A percentile compares a stretch with the other conserved stretches of the same genome.
Conservation (phyloP, 2,329 filamentous ascomycete genomes). For the Aspergillus ibericus region DNA sequence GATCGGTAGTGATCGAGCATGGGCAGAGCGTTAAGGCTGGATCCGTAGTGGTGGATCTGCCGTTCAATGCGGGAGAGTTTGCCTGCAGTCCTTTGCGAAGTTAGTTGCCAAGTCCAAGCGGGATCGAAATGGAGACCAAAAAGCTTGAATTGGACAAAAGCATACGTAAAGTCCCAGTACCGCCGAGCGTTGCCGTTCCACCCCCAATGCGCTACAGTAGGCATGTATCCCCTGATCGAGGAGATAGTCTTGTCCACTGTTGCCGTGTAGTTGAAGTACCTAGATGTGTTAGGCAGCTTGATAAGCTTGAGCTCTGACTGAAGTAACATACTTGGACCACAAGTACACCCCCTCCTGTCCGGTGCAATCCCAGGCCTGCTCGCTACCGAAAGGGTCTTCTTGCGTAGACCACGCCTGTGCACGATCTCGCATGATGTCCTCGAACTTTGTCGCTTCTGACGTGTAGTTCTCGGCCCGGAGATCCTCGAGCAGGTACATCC, state of each 20-base stretch:
- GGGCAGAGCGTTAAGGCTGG: constrained; percentile 57
- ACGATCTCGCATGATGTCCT: constrained; percentile 50
- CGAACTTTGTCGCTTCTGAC: constrained; percentile 42
- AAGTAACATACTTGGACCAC: constrained; percentile 50
- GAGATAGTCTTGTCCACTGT: constrained; percentile 56
- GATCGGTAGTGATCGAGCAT: constrained; percentile 54
- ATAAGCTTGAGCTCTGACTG: too few species aligned
- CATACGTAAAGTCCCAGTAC: constrained; percentile 59
- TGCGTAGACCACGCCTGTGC: constrained; percentile 53
- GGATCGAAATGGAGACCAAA: too few species aligned
- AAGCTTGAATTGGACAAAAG: background rate
- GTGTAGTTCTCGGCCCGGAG: constrained; percentile 50
- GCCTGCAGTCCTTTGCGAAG: constrained; percentile 37
- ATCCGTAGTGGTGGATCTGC: constrained; percentile 63
- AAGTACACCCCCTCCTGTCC: constrained; percentile 63
- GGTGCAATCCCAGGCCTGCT: constrained; percentile 65
- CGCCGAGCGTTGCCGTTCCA: constrained; percentile 63
- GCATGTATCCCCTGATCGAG: constrained; percentile 58
- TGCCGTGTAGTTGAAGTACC: constrained; percentile 51
- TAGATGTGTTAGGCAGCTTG: background rate
- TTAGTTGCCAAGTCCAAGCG: background rate
- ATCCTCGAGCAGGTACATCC: constrained; percentile 54
- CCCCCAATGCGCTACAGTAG: constrained; percentile 61
- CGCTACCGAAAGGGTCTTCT: constrained; percentile 58
- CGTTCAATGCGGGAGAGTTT: constrained; percentile 46